phyloP scores from a whole-genome alignment of 169 alveolate species.

The Plasmodium fragile region DNA sequence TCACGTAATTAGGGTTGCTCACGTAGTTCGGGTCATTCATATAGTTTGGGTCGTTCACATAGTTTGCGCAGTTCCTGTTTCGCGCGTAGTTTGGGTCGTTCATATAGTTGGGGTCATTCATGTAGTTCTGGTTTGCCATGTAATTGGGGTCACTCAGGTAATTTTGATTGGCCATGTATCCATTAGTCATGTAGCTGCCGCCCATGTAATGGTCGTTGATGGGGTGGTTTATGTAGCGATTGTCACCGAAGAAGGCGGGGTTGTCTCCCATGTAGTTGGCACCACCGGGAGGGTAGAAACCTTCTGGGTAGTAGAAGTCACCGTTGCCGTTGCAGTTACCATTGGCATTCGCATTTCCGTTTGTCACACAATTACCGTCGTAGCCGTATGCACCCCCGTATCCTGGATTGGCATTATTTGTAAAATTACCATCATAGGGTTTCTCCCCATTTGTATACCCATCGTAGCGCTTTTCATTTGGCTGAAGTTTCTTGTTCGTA shows the following conservation, averaged over 20 bases:
- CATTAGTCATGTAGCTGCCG: not conserved
- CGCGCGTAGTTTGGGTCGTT: slow-evolving; percentile 27
- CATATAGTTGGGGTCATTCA: slow-evolving; percentile 12
- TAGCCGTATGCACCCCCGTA: not conserved
- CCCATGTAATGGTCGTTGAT: slow-evolving; percentile 3
- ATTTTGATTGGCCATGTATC: not conserved
- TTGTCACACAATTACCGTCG: not conserved
- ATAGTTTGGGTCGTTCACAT: slow-evolving; percentile 18
- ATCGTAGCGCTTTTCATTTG: slow-evolving; percentile 30
- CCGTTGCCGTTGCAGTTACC: not conserved
- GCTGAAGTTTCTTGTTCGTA: slow-evolving; percentile 10
- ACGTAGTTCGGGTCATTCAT: not conserved
- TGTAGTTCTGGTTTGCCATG: not conserved
- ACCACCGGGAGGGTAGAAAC: slow-evolving; percentile 8
- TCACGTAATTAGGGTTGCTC: not conserved
- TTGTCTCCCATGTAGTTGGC: slow-evolving; percentile 42
- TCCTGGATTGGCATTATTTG: not conserved
- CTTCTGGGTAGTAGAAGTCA: slow-evolving; percentile 5
- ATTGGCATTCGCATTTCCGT: not conserved
- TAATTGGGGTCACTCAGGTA: slow-evolving; percentile 3
- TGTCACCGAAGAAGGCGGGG: slow-evolving; percentile 22
- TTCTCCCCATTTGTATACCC: slow-evolving; percentile 30
- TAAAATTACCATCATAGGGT: slow-evolving; percentile 25
- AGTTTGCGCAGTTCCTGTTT: slow-evolving; percentile 8
- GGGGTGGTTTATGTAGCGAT: slow-evolving; percentile 38